Conservation (phyloP, 306 rosid species). For the Dryas drummondii region DNA sequence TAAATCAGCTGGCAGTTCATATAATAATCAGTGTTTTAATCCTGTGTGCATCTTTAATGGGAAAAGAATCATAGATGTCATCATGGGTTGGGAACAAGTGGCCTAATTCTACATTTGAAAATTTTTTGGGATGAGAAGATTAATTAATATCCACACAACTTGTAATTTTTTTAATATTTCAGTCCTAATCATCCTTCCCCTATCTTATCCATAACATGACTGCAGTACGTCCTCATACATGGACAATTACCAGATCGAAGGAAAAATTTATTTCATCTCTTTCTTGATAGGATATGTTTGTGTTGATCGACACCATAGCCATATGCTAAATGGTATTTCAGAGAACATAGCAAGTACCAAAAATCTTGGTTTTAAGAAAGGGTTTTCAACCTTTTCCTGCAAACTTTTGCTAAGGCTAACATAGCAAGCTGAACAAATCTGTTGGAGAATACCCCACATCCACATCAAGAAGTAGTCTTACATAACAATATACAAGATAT, state of each 20-base stretch:
- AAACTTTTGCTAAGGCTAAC: too few species aligned
- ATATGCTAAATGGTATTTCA: too few species aligned
- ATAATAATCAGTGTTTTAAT: neutral
- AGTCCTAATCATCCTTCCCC: slow-evolving; percentile 6
- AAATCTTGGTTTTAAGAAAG: too few species aligned
- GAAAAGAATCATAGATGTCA: slow-evolving; percentile 48
- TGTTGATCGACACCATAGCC: neutral
- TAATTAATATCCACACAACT: slow-evolving; percentile 12
- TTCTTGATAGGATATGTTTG: neutral
- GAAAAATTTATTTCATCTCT: too few species aligned
- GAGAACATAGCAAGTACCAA: too few species aligned
- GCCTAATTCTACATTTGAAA: slow-evolving; percentile 25
- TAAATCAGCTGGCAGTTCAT: too few species aligned
- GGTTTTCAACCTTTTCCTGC: too few species aligned
- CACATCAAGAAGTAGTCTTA: too few species aligned
- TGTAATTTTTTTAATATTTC: neutral
- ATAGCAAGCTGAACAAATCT: too few species aligned
- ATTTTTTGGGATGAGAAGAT: slow-evolving; percentile 9
- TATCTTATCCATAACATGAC: slow-evolving; percentile 20
- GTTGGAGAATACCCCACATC: too few species aligned
- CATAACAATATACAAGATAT: too few species aligned
- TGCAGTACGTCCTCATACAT: neutral
- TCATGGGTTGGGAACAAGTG: slow-evolving; percentile 7
- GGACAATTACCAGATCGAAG: too few species aligned
- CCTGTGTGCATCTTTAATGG: slow-evolving; percentile 20